Evolutionary conservation across 2,329 filamentous ascomycete species (phyloP), one percentile per base, ranked within the genome.

Genomic region (Apiospora hydei): DNA sequence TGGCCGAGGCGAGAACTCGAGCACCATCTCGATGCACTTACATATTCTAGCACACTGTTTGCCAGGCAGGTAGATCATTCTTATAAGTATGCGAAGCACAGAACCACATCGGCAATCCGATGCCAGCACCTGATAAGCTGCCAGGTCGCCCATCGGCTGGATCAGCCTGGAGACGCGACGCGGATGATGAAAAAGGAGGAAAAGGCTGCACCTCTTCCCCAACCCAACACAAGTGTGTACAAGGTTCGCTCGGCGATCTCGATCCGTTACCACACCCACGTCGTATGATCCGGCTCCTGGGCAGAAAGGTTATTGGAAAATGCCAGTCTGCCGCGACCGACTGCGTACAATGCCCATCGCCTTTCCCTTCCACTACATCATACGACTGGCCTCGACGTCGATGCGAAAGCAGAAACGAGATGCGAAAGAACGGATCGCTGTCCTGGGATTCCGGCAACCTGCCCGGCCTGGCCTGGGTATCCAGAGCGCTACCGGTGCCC

Each of bases 221-320:
- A 64, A 41, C 34, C 34, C 57, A 41, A n/a, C 34, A 64, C 67
- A 69, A 69, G 44, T 69, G 16, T 11, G 67, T 49, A 30, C 43
- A 69, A 69, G 67, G 67, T 49, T 69, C n/a, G 49, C 67, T 46
- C 34, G 44, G 38, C 43, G 67, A 69, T 69, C 67, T 69, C 67
- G 67, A 69, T 69, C 67, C 67, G 47, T 44, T 49, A 49, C 67
- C 67, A 69, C 67, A 64, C 57, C 57, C 30, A 64, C 16, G 57
- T 64, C 57, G 57, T 64, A 64, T 64, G 57, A 64, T 41, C 30
- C 57, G 57, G 57, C 57, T 64, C 34, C 41, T 41, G 57, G 57
- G 10, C 57, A 38, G n/a, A 61, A 64, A 64, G 30, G 57, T 41
- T 41, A 64, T 41, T 64, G 57, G 57, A 41, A 30, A 64, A 30